phyloP scores from a whole-genome alignment of 1,284 basidiomycete species.

The Ganoderma resinaceum region DNA sequence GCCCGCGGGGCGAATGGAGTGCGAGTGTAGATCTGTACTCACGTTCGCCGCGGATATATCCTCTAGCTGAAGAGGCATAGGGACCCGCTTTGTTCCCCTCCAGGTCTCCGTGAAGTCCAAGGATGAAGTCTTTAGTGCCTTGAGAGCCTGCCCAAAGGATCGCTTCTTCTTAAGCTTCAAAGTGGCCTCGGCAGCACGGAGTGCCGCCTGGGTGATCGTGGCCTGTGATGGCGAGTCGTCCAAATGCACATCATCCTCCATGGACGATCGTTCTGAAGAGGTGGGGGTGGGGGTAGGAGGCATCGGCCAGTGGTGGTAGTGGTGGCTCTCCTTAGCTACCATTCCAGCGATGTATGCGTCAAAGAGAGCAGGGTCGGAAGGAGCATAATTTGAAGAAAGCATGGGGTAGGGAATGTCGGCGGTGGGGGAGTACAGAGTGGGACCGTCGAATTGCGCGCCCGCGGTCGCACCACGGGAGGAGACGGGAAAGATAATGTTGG shows the following conservation, averaged over 20 bases:
- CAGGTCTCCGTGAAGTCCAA: conserved; percentile 17
- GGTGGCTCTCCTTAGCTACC: conserved; percentile 13
- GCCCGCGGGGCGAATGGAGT: conserved; percentile 12
- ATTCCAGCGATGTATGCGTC: conserved; percentile 23
- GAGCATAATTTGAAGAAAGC: conserved; percentile 21
- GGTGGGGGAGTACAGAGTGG: conserved; percentile 16
- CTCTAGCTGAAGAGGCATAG: conserved; percentile 15
- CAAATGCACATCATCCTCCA: conserved; percentile 19
- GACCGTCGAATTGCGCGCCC: conserved; percentile 14
- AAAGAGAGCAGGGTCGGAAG: conserved; percentile 17
- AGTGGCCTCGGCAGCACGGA: conserved; percentile 12
- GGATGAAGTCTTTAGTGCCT: conserved; percentile 23
- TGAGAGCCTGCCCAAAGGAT: conserved; percentile 29
- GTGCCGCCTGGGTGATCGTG: conserved; percentile 24
- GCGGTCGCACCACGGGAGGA: conserved; percentile 15
- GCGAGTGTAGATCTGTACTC: conserved; percentile 9
- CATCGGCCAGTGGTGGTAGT: neutral
- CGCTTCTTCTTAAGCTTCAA: conserved; percentile 28
- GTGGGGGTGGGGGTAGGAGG: conserved; percentile 13
- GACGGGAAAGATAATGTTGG: conserved; percentile 23
- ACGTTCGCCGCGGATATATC: conserved; percentile 17
- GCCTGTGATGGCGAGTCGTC: conserved; percentile 21
- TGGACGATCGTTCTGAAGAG: conserved; percentile 22
- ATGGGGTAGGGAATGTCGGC: conserved; percentile 22
- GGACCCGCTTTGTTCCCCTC: conserved; percentile 13